phyloP scores from a whole-genome alignment of 768 basidiomycete species.

The Trametes elegans region DNA sequence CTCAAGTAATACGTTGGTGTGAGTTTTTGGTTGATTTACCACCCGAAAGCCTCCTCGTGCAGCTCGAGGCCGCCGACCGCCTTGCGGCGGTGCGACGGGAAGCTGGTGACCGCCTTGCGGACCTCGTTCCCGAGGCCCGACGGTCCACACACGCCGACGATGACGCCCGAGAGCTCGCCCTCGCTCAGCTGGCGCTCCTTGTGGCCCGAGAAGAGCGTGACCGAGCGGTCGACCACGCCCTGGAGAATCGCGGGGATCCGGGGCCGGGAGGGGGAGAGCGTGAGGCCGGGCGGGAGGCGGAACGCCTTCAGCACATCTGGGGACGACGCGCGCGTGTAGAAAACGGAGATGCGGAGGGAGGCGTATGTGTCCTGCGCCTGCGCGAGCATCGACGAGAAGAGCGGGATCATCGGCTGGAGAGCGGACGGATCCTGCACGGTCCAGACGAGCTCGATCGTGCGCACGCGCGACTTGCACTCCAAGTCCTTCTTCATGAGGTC shows the following conservation, averaged over 20 bases:
- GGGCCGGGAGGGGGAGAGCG: conserved; percentile 31
- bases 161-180: conserved; percentile 30
- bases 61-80: conserved; percentile 41
- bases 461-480: conserved; percentile 36
- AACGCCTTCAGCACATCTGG: conserved; percentile 21
- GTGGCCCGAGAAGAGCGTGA: conserved; percentile 18
- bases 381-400: conserved; percentile 37
- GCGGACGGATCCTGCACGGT: conserved; percentile 41
- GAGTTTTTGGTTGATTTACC: conserved; percentile 8
- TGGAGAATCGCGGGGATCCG: conserved; percentile 23
- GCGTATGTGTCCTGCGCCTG: conserved; percentile 28
- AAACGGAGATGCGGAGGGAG: conserved; percentile 39
- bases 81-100: conserved; percentile 34
- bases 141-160: conserved; percentile 45
- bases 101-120: conserved; percentile 33
- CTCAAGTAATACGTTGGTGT: background rate
- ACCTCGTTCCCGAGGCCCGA: conserved; percentile 37
- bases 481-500: conserved; percentile 46
- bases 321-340: conserved; percentile 42
- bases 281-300: conserved; percentile 30
- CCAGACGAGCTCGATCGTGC: conserved; percentile 57
- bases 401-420: conserved; percentile 38
- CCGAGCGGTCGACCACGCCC: conserved; percentile 27
- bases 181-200: conserved; percentile 6
- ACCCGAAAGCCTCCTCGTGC: conserved; percentile 34